phyloP scores from a whole-genome alignment of 1,139 yeast species.

The Keqinozyma sinolaborantium region DNA sequence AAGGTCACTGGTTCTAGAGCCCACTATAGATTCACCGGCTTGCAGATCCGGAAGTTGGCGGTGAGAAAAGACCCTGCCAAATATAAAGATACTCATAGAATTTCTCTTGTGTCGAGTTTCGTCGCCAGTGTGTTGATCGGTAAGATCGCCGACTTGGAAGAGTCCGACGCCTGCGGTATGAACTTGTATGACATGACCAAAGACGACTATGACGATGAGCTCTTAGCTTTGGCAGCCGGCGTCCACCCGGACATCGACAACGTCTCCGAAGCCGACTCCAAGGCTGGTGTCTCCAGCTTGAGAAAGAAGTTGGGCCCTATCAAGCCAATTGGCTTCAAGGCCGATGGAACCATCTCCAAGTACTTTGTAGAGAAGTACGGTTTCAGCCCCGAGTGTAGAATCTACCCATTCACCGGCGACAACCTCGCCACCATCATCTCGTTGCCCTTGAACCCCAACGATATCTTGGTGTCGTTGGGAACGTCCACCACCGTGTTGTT shows the following conservation, averaged over 20 bases:
- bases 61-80: constrained; percentile 45
- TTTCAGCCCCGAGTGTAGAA: constrained; percentile 46
- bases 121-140: constrained; percentile 72
- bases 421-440: constrained; percentile 87
- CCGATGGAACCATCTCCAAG: constrained; percentile 43
- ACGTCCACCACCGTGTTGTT: constrained; percentile 86
- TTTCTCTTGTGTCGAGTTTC: constrained; percentile 77
- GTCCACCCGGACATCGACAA: constrained; percentile 36
- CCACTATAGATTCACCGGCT: constrained; percentile 86
- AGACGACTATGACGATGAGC: constrained; percentile 48
- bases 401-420: constrained; percentile 83
- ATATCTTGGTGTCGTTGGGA: constrained; percentile 78
- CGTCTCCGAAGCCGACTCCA: constrained; percentile 18
- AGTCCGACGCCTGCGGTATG: constrained; percentile 92
- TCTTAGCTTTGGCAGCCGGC: constrained; percentile 52
- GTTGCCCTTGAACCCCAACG: constrained; percentile 72
- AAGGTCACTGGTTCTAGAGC: constrained; percentile 79
- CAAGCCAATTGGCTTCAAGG: constrained; percentile 41
- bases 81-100: constrained; percentile 56
- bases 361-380: constrained; percentile 70
- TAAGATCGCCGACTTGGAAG: constrained; percentile 60
- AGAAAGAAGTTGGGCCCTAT: constrained; percentile 49
- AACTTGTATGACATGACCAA: constrained; percentile 68
- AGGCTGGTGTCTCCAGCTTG: constrained; percentile 34
- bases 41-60: constrained; percentile 77